Evolutionary conservation across 75 land plant species (phyloP).

Genomic region (Picea sitchensis): DNA sequence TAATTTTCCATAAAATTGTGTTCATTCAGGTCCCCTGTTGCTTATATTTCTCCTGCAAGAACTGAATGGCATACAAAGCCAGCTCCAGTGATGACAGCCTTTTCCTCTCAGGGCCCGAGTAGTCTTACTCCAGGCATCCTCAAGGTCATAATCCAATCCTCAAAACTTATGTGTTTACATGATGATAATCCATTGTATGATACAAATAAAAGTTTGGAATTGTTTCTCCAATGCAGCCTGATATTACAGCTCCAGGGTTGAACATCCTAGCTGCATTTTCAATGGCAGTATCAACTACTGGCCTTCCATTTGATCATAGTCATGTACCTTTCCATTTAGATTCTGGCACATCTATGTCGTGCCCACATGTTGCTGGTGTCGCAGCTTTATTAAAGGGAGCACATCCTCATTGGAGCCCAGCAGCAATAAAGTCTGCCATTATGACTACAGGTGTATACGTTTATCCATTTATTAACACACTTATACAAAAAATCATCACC

Average conservation of each 20-base stretch:
- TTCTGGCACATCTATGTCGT: slow-evolving; percentile 38
- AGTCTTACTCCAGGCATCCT: slow-evolving; percentile 43
- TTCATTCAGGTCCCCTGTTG: slow-evolving; percentile 37
- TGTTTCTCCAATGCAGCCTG: slow-evolving; percentile 18
- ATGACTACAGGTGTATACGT: slow-evolving; percentile 29
- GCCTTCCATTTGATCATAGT: slow-evolving; percentile 3
- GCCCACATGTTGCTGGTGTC: slow-evolving; percentile 18
- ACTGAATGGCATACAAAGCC: slow-evolving; percentile 29
- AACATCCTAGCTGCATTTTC: slow-evolving; percentile 24
- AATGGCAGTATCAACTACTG: slow-evolving; percentile 4
- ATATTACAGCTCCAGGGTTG: slow-evolving; percentile 35
- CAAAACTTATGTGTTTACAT: not conserved
- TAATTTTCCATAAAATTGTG: not conserved
- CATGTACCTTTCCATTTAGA: slow-evolving; percentile 11
- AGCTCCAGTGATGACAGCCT: slow-evolving; percentile 62
- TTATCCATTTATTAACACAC: not conserved
- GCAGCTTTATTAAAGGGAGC: slow-evolving; percentile 22
- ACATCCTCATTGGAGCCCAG: slow-evolving; percentile 34
- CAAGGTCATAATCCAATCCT: slow-evolving; percentile 32
- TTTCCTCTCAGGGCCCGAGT: slow-evolving; percentile 70
- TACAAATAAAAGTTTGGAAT: not conserved
- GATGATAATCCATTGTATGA: not conserved
- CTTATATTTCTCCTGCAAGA: slow-evolving; percentile 23
- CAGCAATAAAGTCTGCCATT: slow-evolving; percentile 24
- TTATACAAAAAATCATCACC: not conserved